Conservation (phyloP, 805 yeast genomes). For the Priceomyces medius region DNA sequence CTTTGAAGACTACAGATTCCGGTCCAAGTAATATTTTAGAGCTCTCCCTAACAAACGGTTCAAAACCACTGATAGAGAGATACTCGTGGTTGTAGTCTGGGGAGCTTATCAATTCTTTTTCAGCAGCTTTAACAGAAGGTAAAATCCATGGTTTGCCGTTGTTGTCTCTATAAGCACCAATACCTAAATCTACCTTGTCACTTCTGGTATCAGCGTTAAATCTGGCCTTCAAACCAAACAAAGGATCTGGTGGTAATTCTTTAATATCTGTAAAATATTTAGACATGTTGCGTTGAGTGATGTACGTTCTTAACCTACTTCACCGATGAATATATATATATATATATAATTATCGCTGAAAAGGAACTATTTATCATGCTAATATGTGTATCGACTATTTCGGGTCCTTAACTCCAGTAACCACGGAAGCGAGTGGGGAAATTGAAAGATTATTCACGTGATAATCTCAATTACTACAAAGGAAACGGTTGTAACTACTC, state of each 20-base stretch:
- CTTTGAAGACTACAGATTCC: conserved; percentile 51
- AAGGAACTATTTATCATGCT: background rate
- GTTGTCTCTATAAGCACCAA: conserved; percentile 76
- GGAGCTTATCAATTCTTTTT: conserved; percentile 56
- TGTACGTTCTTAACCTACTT: background rate
- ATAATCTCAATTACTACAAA: background rate
- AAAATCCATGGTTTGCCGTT: conserved; percentile 69
- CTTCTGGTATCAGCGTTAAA: conserved; percentile 55
- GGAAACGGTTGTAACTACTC: background rate
- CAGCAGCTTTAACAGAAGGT: conserved; percentile 70
- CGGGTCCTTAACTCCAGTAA: background rate
- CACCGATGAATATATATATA: background rate
- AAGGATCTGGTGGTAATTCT: conserved; percentile 80
- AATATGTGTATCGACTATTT: background rate
- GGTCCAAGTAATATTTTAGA: conserved; percentile 71
- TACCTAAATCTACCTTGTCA: conserved; percentile 80
- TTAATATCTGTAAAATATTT: conserved; percentile 49
- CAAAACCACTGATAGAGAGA: conserved; percentile 76
- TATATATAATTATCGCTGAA: background rate
- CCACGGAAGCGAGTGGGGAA: conserved; percentile 1
- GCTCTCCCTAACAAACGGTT: conserved; percentile 65
- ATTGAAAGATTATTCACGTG: background rate
- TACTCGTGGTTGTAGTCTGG: conserved; percentile 81
- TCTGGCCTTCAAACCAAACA: conserved; percentile 77
- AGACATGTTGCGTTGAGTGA: conserved; percentile 25